Base-by-base conservation (phyloP, 352 stramenopile genomes). In the Phytophthora syringae region DNA sequence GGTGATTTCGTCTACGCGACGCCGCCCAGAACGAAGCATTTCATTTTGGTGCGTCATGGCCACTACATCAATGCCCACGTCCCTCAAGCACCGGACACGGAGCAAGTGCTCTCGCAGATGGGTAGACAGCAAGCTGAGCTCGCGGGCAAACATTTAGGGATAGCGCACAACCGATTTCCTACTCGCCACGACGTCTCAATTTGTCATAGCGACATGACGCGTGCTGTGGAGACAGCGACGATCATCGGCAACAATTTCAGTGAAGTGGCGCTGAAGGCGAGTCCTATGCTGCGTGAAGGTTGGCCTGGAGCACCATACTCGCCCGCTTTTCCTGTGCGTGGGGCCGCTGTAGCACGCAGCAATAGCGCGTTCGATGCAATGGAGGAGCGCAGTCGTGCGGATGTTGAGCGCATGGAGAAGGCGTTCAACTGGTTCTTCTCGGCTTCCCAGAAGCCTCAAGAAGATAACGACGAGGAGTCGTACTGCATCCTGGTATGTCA, bases 101-200 rank as follows among this genome's bases (percentile, higher is more conserved):
- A 93, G 45, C 85, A 93, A 76, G 81, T 95, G 24, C 74, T 95
- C 0, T 93, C 86, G 10, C 82, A 93, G 48, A 90, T 95, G 73
- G 86, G 86, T 5, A 68, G 78, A 13, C 82, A 90, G 50, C 86
- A 95, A 48, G 84, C 86, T 12, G 80, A 80, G 18, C 56, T 92
- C n/a, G 82, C 83, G 10, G 86, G 84, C 25, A 85, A 86, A 51
- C 84, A 93, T 43, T 53, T 96, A 24, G 76, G 84, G 39, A 66
- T 79, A 48, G 64, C 82, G 6, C 84, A 88, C 45, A 79, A 75
- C 52, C 77, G 78, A 1, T 67, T 84, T 15, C 78, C 80, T 3
- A 86, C 77, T 3, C 79, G 84, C 16, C 70, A 88, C 34, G 75
- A 90, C 60, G 57, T 90, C 24, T 66, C 76, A 27, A 79, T 95